Evolutionary conservation across 192 early-diverging fungal genomes (phyloP).

Genomic region (Coemansia sp.): DNA sequence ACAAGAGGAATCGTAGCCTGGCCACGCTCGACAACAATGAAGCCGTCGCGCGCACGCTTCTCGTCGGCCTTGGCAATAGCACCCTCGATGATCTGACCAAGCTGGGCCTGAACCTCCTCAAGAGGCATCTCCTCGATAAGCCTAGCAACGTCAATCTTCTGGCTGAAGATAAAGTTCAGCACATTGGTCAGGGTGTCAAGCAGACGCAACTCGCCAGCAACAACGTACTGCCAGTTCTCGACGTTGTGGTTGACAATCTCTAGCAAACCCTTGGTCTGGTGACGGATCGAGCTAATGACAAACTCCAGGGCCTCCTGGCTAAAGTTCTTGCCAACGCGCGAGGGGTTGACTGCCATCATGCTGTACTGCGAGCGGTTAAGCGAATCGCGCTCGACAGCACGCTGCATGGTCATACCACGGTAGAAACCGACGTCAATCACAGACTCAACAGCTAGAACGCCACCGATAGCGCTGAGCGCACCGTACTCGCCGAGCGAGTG

Average conservation of each 20-base stretch:
- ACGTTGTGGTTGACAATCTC: conserved; percentile 99
- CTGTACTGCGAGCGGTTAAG: conserved; percentile 88
- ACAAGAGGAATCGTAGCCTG: conserved; percentile 87
- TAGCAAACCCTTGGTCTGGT: conserved; percentile 71
- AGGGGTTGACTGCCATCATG: conserved; percentile 94
- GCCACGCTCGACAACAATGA: conserved; percentile 79
- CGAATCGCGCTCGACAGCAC: conserved; percentile 84
- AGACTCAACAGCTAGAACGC: conserved; percentile 79
- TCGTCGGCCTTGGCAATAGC: conserved; percentile 66
- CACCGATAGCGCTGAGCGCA: conserved; percentile 84
- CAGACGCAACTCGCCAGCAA: conserved; percentile 81
- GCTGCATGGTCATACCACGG: conserved; percentile 98
- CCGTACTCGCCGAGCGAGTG: conserved; percentile 96
- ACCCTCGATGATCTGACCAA: conserved; percentile 75
- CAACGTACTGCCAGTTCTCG: conserved; percentile 95
- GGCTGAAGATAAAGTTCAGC: conserved; percentile 83
- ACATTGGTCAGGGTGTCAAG: conserved; percentile 80
- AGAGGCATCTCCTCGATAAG: conserved; percentile 81
- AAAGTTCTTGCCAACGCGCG: conserved; percentile 81
- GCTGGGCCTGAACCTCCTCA: conserved; percentile 79
- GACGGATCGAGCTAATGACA: conserved; percentile 76
- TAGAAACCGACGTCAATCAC: conserved; percentile 94
- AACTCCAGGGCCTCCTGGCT: conserved; percentile 75
- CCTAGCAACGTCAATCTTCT: conserved; percentile 84
- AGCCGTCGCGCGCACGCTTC: conserved; percentile 62